A percentile compares a stretch with the other conserved stretches of the same genome.
Conservation (phyloP, 495 filamentous ascomycete genomes). For the Glutinoglossum americanum region DNA sequence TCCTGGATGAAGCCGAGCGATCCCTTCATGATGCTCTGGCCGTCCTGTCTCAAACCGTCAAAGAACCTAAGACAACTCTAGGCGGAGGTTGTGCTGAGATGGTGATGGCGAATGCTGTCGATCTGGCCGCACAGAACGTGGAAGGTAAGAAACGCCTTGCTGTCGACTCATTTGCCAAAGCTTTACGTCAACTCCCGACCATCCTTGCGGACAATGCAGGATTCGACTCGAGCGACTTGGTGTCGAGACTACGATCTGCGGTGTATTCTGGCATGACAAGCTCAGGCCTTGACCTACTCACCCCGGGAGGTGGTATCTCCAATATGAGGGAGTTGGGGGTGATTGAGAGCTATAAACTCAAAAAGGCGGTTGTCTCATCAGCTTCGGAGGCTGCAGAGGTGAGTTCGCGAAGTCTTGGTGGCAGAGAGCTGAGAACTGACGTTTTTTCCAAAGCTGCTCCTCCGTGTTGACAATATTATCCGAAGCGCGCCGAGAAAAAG, state of each 20-base stretch:
- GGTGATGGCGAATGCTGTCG: slow-evolving; percentile 96
- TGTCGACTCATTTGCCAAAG: slow-evolving; percentile 71
- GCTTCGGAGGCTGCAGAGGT: slow-evolving; percentile 95
- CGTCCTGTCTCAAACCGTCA: slow-evolving; percentile 90
- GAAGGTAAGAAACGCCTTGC: slow-evolving; percentile 93
- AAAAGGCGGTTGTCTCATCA: slow-evolving; percentile 85
- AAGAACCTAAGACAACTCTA: slow-evolving; percentile 80
- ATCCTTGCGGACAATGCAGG: slow-evolving; percentile 96
- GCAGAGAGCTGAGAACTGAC: neutral
- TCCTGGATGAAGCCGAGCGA: slow-evolving; percentile 90
- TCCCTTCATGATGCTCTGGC: slow-evolving; percentile 91
- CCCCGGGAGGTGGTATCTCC: slow-evolving; percentile 77
- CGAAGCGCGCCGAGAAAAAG: slow-evolving; percentile 53
- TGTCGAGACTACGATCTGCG: slow-evolving; percentile 74
- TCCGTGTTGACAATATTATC: slow-evolving; percentile 78
- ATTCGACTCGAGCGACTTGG: slow-evolving; percentile 81
- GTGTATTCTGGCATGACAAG: slow-evolving; percentile 86
- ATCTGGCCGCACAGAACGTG: slow-evolving; percentile 79
- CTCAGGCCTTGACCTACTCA: slow-evolving; percentile 73
- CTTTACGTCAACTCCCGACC: slow-evolving; percentile 80
- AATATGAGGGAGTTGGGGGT: slow-evolving; percentile 94
- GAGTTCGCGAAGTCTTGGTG: slow-evolving; percentile 13
- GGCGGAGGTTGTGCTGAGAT: slow-evolving; percentile 95
- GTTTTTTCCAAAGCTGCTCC: slow-evolving; percentile 33
- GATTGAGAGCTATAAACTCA: slow-evolving; percentile 98